These are phyloP conservation scores for Trypanosoma caninum DNA, from an alignment of 208 protist genomes.

Conservation along the genomic window DNA sequence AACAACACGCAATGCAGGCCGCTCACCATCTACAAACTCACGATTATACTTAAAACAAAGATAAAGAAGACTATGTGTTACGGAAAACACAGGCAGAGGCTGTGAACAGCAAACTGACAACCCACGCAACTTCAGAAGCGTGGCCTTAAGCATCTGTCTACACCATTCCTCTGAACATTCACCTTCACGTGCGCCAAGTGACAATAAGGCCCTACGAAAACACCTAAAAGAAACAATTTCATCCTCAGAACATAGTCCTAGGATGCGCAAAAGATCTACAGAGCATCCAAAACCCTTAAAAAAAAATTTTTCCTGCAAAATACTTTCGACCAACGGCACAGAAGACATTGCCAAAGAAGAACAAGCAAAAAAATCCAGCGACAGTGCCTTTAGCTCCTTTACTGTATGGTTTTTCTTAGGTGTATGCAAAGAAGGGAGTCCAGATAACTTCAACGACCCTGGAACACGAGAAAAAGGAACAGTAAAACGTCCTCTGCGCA, in stretches of 20 bases:
- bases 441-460: background rate
- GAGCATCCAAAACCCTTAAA: conserved; percentile 25
- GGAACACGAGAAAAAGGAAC: conserved; percentile 11
- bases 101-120: conserved; percentile 13
- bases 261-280: conserved; percentile 4
- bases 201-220: conserved; percentile 49
- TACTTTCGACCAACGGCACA: conserved; percentile 17
- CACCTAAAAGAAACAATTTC: conserved; percentile 15
- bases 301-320: conserved; percentile 12
- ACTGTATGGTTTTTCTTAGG: background rate
- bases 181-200: conserved; percentile 32
- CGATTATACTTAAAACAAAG: conserved; percentile 75
- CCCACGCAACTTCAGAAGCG: conserved; percentile 32
- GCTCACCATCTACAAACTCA: conserved; percentile 64
- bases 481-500: conserved; percentile 3
- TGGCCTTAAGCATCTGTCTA: conserved; percentile 38
- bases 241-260: conserved; percentile 14
- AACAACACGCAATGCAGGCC: conserved; percentile 63
- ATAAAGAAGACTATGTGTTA: conserved; percentile 24
- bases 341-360: conserved; percentile 12
- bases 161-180: conserved; percentile 55
- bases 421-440: background rate
- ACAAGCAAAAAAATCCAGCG: conserved; percentile 19
- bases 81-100: conserved; percentile 18
- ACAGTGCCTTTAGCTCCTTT: background rate